Evolutionary conservation across 202 grass and related monocot species (phyloP), one percentile per base, ranked within the genome.

Genomic region (Cymbopogon flexuosus): DNA sequence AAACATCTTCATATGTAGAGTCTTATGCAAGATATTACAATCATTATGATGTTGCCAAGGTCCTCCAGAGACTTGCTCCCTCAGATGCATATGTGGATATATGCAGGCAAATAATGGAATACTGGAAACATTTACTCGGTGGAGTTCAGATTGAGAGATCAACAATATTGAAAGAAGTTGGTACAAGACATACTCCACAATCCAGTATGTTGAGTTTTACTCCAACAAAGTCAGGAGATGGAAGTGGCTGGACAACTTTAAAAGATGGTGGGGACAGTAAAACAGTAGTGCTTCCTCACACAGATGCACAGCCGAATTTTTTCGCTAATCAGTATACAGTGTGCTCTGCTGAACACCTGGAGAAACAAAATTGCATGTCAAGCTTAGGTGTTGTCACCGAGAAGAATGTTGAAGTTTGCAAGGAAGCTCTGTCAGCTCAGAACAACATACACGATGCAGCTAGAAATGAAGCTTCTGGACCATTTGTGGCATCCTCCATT

Each of bases 11-110:
- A 1, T 75, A 82, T 86, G 64, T 59, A 43, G 92, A 89, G 19
- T 86, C 83, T 81, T 90, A 87, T 79, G 65, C 79, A 87, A 90
- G 90, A 72, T 93, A 97, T 47, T 97, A 97, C 86, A 97, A 97
- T 76, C 77, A 78, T 14, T 79, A 24, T 83, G 92, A 94, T 88
- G 87, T 85, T 59, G 67, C 54, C 82, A 95, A 98, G 67, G 82
- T 98, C 61, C 56, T 95, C 27, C 76, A 81, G 52, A 52, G 79
- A 78, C 78, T 95, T 70, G 83, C 79, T 54, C 78, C 45, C 22
- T 82, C 77, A 65, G 77, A 89, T 45, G 77, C 86, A 83, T 93
- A 94, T 91, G 69, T 80, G 58, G 76, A 91, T 76, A 98, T 93
- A 76, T 93, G 84, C 45, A 84, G 67, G 62, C 73, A 75, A 71